Percentiles rank a stretch among this genome's conserved stretches.
Evolutionary conservation across 2,329 filamentous ascomycete genomes (phyloP).

Genomic region (Fusarium sp.): DNA sequence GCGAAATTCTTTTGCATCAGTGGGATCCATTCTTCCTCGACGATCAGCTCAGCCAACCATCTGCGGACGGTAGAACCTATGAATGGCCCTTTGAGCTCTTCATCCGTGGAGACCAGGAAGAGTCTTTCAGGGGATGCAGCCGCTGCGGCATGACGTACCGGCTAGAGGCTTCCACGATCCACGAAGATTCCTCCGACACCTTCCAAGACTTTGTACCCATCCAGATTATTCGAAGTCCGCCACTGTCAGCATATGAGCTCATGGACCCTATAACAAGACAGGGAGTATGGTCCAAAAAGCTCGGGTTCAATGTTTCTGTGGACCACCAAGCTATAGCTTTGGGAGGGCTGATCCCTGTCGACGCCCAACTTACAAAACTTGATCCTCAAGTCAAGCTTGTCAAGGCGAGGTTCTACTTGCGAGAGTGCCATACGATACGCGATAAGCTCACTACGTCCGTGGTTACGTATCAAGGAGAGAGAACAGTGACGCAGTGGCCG

Average conservation of each 20-base stretch:
- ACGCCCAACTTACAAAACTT: neutral
- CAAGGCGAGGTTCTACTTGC: constrained; percentile 1
- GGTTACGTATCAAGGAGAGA: neutral
- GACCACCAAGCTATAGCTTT: constrained; percentile 15
- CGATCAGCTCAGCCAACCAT: neutral
- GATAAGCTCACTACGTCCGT: neutral
- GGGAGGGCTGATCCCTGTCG: constrained; percentile 1
- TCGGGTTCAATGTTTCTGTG: neutral
- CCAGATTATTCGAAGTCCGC: constrained; percentile 2
- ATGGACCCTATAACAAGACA: constrained; percentile 20
- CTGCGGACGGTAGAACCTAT: neutral
- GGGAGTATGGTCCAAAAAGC: neutral
- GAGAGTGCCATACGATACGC: constrained; percentile 3
- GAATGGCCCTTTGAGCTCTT: constrained; percentile 18
- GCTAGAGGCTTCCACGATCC: neutral
- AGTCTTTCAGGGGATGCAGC: constrained; percentile 12
- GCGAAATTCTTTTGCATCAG: neutral
- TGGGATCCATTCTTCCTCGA: constrained; percentile 2
- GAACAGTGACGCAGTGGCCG: constrained; percentile 8
- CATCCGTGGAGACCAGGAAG: constrained; percentile 12
- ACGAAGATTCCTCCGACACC: neutral
- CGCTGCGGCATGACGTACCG: constrained; percentile 7
- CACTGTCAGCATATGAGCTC: constrained; percentile 10
- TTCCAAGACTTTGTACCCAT: constrained; percentile 2
- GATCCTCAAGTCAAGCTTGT: neutral